phyloP scores from a whole-genome alignment of 805 yeast genomes.

The Candida ovalis region DNA sequence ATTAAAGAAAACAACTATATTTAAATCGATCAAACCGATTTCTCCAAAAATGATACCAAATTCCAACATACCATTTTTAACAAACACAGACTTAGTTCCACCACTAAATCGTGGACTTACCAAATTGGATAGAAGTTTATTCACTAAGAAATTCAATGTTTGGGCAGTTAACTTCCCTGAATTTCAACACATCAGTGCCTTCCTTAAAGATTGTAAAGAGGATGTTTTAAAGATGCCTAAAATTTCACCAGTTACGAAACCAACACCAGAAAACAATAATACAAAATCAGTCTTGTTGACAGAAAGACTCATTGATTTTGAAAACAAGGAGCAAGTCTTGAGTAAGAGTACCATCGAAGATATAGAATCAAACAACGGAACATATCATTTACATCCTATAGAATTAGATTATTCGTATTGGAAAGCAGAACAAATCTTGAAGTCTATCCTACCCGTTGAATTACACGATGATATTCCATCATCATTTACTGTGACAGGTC shows the following conservation, averaged over 20 bases:
- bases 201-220: slow-evolving; percentile 52
- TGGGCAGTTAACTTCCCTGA: slow-evolving; percentile 70
- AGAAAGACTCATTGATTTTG: slow-evolving; percentile 41
- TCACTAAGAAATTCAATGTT: slow-evolving; percentile 52
- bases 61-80: background rate
- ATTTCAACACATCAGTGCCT: slow-evolving; percentile 55
- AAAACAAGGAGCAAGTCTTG: slow-evolving; percentile 36
- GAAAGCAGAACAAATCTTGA: slow-evolving; percentile 84
- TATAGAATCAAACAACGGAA: slow-evolving; percentile 44
- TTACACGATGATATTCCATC: slow-evolving; percentile 73
- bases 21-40: background rate
- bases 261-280: slow-evolving; percentile 28
- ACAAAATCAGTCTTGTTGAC: slow-evolving; percentile 58
- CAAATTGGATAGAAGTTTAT: slow-evolving; percentile 61
- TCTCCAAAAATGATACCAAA: background rate
- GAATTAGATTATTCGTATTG: slow-evolving; percentile 71
- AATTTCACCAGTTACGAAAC: slow-evolving; percentile 23
- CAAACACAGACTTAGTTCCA: slow-evolving; percentile 37
- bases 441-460: slow-evolving; percentile 71
- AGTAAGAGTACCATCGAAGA: slow-evolving; percentile 40
- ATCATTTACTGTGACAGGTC: slow-evolving; percentile 92
- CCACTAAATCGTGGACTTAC: slow-evolving; percentile 68
- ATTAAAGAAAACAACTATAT: background rate
- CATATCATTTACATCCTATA: slow-evolving; percentile 50
- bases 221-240: slow-evolving; percentile 68